Evolutionary conservation across 2,329 filamentous ascomycete species (phyloP), one percentile per base, ranked within the genome.

Genomic region (Plectosphaerella plurivora): DNA sequence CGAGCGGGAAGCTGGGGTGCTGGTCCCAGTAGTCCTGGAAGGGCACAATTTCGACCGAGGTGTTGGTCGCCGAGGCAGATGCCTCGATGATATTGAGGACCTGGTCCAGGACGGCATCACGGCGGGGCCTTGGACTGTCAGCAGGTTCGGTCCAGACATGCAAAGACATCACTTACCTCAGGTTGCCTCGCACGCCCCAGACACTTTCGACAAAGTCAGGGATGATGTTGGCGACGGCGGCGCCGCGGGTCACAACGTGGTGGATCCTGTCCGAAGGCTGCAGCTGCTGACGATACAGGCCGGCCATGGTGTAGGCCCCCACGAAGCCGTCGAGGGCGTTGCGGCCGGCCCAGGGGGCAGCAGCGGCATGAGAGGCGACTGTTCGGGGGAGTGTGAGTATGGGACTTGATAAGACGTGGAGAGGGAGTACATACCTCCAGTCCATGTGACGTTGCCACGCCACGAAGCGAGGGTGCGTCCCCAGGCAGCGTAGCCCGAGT

Each of bases 271-370:
- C 59, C 14, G 57, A 54, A 2, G 58, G 54, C 2, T 54, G 58
- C 11, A 62, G 53, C 45, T 62, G 60, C 22, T 61, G 60, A 0
- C 60, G 55, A 11, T 58, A 53, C n/a, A 62, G 48, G 2, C 55
- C 56, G 12, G 57, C 50, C 9, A 55, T 60, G 10, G 46, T 52
- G 16, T 61, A 61, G 0, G 58, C 53, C 1, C 55, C 47, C 7
- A 61, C 56, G 5, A 57, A 57, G 0, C 56, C 59, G 45, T 60
- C 59, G 11, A 61, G 49, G 0, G 59, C 59, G 39, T 61, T 61
- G 1, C 57, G 37, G 1, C 59, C 58, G 7, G 56, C 55, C 58
- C 59, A 61, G 3, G 59, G 59, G 20, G 57, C 54, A 12, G 49
- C 56, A 3, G 52, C 59, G 8, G 59, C 59, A 12, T 61, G 59